A percentile compares a stretch with the other conserved stretches of the same genome.
Evolutionary conservation across 2,329 filamentous ascomycete species (phyloP).

Genomic region (Aspergillus sp.): DNA sequence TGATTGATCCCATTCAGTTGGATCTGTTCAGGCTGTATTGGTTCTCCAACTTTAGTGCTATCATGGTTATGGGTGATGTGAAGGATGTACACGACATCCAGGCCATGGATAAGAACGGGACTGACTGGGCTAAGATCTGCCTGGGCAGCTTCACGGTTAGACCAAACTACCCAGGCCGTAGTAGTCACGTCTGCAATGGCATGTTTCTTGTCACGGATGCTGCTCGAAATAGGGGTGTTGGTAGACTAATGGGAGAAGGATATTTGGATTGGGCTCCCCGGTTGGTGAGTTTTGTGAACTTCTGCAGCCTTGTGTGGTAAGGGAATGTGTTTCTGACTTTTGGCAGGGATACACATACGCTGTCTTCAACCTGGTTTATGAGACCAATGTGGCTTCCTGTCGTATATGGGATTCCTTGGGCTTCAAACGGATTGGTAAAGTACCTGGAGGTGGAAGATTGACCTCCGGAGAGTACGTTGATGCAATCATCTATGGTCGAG

Average conservation of each 20-base stretch:
- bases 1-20: slow-evolving; percentile 71
- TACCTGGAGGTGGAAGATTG: slow-evolving; percentile 67
- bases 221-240: slow-evolving; percentile 68
- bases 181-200: slow-evolving; percentile 79
- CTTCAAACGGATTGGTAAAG: slow-evolving; percentile 85
- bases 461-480: slow-evolving; percentile 66
- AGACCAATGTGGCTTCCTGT: slow-evolving; percentile 85
- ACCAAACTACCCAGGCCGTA: slow-evolving; percentile 86
- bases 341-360: slow-evolving; percentile 76
- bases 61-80: slow-evolving; percentile 80
- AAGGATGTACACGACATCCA: slow-evolving; percentile 54
- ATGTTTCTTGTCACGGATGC: slow-evolving; percentile 72
- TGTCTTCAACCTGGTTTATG: slow-evolving; percentile 91
- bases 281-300: slow-evolving; percentile 35
- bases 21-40: slow-evolving; percentile 76
- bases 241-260: slow-evolving; percentile 69
- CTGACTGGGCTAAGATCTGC: slow-evolving; percentile 75
- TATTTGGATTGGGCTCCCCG: slow-evolving; percentile 74
- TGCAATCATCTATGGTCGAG: slow-evolving; percentile 71
- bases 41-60: slow-evolving; percentile 85
- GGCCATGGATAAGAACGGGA: slow-evolving; percentile 48
- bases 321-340: slow-evolving; percentile 13
- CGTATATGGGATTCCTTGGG: slow-evolving; percentile 88
- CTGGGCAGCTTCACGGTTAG: slow-evolving; percentile 92
- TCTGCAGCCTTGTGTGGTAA: slow-evolving; percentile 28